phyloP scores from a whole-genome alignment of 2,329 filamentous ascomycete species.

The Metarhizium rileyi region DNA sequence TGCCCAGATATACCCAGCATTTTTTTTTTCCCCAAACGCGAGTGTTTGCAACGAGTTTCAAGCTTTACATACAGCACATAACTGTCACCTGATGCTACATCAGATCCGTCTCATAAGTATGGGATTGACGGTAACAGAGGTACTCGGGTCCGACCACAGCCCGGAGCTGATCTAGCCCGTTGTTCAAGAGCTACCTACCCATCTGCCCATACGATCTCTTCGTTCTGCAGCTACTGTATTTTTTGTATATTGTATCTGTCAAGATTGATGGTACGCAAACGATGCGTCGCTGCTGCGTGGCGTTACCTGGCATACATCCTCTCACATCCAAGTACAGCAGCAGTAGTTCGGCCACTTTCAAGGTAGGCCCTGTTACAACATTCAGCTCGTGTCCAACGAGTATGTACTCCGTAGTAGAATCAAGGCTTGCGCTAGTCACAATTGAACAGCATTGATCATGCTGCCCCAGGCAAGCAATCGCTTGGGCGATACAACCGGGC shows the following conservation, averaged over 20 bases:
- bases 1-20: neutral
- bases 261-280: neutral
- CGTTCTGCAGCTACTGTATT: neutral
- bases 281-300: neutral
- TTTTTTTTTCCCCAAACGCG: neutral
- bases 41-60: neutral
- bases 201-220: neutral
- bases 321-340: too few relatives aligned
- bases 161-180: neutral
- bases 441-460: neutral
- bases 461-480: neutral
- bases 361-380: neutral
- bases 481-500: neutral
- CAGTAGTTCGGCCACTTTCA: neutral
- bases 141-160: too few relatives aligned
- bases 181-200: neutral
- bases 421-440: neutral
- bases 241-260: neutral
- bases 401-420: too few relatives aligned
- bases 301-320: neutral
- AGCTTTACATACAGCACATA: neutral
- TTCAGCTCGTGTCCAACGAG: neutral
- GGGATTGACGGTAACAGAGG: too few relatives aligned
- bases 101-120: too few relatives aligned
- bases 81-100: neutral